Percentiles rank a stretch among this genome's conserved stretches.
Evolutionary conservation across 306 rosid species (phyloP).

Genomic region (barrel medic (Medicago truncatula)): MtrunA17r5.0-ANR NC_053046.1:18572501-18573000

Average conservation of each 20-base stretch:
- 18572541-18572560: too few relatives aligned
- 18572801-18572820: slow-evolving; percentile 4
- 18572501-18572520: too few relatives aligned
- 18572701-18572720: slow-evolving; percentile 83
- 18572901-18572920: neutral
- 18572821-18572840: neutral
- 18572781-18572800: slow-evolving; percentile 2
- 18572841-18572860: neutral
- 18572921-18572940: neutral
- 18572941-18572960: neutral
- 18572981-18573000: neutral
- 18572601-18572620: too few relatives aligned
- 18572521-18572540: too few relatives aligned
- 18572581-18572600: too few relatives aligned
- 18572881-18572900: neutral
- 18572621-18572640: too few relatives aligned
- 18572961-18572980: neutral
- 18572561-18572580: too few relatives aligned
- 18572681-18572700: slow-evolving; percentile 19
- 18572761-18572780: slow-evolving; percentile 71
- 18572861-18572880: neutral
- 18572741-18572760: slow-evolving; percentile 88
- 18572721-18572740: slow-evolving; percentile 57
- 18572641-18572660: neutral
- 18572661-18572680: slow-evolving; percentile 17